Evolutionary conservation across 495 filamentous ascomycete species (phyloP).

Genomic region (Aspergillus biplanus): DNA sequence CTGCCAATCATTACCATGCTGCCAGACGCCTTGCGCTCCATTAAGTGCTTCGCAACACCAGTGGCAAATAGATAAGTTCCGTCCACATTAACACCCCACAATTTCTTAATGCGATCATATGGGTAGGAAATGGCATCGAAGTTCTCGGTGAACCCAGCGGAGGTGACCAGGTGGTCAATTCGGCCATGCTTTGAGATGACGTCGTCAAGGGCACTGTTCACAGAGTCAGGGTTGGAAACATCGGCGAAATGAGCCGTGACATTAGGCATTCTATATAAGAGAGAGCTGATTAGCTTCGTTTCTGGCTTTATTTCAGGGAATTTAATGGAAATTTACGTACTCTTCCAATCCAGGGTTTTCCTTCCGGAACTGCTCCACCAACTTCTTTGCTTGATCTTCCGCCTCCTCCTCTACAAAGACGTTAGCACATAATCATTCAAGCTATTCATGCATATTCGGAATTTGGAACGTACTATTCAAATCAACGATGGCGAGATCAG

Average conservation of each 20-base stretch:
- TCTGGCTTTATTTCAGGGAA: neutral
- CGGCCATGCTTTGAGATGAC: slow-evolving; percentile 72
- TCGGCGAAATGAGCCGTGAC: slow-evolving; percentile 91
- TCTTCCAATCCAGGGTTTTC: slow-evolving; percentile 77
- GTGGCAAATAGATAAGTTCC: slow-evolving; percentile 90
- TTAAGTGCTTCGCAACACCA: slow-evolving; percentile 84
- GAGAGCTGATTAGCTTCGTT: slow-evolving; percentile 2
- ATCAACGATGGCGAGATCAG: slow-evolving; percentile 90
- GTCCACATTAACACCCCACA: slow-evolving; percentile 93
- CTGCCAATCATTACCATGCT: slow-evolving; percentile 94
- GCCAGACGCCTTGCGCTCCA: slow-evolving; percentile 75
- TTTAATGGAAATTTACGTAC: slow-evolving; percentile 44
- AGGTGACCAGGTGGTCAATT: slow-evolving; percentile 92
- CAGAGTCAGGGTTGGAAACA: slow-evolving; percentile 76
- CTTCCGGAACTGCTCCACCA: slow-evolving; percentile 71
- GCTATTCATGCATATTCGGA: neutral
- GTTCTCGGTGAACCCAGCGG: slow-evolving; percentile 95
- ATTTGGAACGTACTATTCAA: slow-evolving; percentile 71
- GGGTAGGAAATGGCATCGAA: slow-evolving; percentile 89
- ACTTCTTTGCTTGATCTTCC: slow-evolving; percentile 68
- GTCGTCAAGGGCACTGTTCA: slow-evolving; percentile 70
- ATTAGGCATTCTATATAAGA: slow-evolving; percentile 62
- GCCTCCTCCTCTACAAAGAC: slow-evolving; percentile 75
- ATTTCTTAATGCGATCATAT: slow-evolving; percentile 83
- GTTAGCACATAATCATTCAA: neutral